phyloP scores from a whole-genome alignment of 176 grass and related monocot species.

The Aegilops speltoides region DNA sequence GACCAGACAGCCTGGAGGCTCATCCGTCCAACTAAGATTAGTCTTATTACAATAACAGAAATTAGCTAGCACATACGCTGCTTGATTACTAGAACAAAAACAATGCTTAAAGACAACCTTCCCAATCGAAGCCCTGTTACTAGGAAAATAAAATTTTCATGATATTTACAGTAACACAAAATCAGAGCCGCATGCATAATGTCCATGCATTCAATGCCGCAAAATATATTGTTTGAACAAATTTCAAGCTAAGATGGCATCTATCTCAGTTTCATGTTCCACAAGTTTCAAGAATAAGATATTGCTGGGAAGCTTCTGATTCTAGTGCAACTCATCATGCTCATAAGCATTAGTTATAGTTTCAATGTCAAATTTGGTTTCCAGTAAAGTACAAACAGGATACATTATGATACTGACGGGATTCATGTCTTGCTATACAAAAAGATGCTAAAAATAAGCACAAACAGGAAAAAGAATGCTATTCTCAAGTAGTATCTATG shows the following conservation, averaged over 20 bases:
- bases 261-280: neutral
- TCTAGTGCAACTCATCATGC: neutral
- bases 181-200: slow-evolving; percentile 13
- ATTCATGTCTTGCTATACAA: slow-evolving; percentile 1
- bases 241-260: slow-evolving; percentile 9
- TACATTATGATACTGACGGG: neutral
- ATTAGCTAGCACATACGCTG: no score
- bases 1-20: no score
- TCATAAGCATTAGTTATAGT: neutral
- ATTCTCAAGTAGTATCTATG: neutral
- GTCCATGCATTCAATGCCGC: neutral
- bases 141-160: neutral
- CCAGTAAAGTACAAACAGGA: neutral
- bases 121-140: neutral
- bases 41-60: no score
- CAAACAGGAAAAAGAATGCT: neutral
- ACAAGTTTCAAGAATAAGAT: neutral
- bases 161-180: neutral
- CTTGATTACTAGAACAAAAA: no score
- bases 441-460: neutral
- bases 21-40: no score
- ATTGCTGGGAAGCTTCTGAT: neutral
- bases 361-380: neutral
- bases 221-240: neutral
- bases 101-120: no score